phyloP scores from a whole-genome alignment of 129 eudicot species.

The Deinandra increscens region DNA sequence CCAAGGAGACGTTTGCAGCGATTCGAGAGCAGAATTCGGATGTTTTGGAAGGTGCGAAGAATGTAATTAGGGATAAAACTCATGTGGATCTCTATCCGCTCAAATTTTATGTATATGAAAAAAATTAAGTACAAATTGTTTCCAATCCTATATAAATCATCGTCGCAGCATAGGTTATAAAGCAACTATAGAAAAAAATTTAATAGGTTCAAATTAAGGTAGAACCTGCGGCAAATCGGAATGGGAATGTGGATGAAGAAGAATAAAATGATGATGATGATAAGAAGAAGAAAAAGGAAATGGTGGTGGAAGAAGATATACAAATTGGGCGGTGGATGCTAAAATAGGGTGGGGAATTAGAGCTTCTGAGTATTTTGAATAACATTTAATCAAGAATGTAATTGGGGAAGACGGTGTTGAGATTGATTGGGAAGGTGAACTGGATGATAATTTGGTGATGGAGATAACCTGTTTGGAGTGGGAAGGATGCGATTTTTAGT shows the following conservation, averaged over 20 bases:
- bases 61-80: slow-evolving; percentile 44
- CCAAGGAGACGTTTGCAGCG: slow-evolving; percentile 72
- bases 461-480: slow-evolving; percentile 92
- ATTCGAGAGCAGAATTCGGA: slow-evolving; percentile 72
- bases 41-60: slow-evolving; percentile 40
- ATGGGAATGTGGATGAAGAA: slow-evolving; percentile 12
- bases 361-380: slow-evolving; percentile 87
- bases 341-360: slow-evolving; percentile 93
- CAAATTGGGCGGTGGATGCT: slow-evolving; percentile 88
- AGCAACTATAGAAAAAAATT: too few species aligned
- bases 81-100: too few species aligned
- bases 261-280: slow-evolving; percentile 11
- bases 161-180: too few species aligned
- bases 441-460: slow-evolving; percentile 74
- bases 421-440: slow-evolving; percentile 97
- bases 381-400: slow-evolving; percentile 73
- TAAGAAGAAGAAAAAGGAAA: slow-evolving; percentile 26
- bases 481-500: too few species aligned
- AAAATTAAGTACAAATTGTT: too few species aligned
- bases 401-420: slow-evolving; percentile 77
- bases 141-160: too few species aligned
- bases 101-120: too few species aligned
- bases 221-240: too few species aligned
- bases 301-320: slow-evolving; percentile 79
- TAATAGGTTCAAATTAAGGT: too few species aligned